Evolutionary conservation across 768 basidiomycete genomes (phyloP).

Genomic region (Xanthoconium stramineum): DNA sequence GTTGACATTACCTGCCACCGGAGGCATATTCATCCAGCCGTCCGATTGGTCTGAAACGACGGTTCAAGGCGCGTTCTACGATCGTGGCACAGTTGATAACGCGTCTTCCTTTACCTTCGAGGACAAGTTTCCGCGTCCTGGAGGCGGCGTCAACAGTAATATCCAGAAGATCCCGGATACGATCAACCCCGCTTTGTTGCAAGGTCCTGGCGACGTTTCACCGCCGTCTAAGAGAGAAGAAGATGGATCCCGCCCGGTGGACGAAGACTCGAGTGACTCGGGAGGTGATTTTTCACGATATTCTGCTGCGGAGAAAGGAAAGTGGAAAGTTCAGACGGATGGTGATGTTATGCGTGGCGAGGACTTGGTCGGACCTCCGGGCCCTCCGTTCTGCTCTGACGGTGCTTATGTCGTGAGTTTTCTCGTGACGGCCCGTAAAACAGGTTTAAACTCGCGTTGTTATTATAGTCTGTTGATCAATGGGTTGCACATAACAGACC

Average conservation of each 20-base stretch:
- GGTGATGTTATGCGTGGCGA: not conserved
- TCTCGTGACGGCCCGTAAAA: not conserved
- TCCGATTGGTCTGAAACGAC: conserved; percentile 7
- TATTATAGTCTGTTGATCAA: conserved; percentile 13
- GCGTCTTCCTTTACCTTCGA: conserved; percentile 15
- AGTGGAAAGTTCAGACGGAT: conserved; percentile 7
- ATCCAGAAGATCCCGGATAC: conserved; percentile 11
- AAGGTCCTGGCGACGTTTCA: not conserved
- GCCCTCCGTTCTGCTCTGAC: not conserved
- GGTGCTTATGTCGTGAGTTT: conserved; percentile 4
- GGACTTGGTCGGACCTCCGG: not conserved
- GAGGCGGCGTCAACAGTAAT: not conserved
- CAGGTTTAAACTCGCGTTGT: not conserved
- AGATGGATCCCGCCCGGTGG: not conserved
- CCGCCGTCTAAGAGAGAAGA: not conserved
- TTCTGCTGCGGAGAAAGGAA: conserved; percentile 13
- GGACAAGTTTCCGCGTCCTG: conserved; percentile 6
- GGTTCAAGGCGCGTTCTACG: not conserved
- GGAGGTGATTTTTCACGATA: not conserved
- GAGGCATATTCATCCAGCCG: not conserved
- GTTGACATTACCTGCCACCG: not conserved
- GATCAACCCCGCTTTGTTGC: conserved; percentile 18
- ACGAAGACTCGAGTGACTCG: not conserved
- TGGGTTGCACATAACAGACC: conserved; percentile 25
- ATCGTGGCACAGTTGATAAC: conserved; percentile 3